phyloP scores from a whole-genome alignment of 2,329 filamentous ascomycete species.

The Pestalotiopsis sp. region DNA sequence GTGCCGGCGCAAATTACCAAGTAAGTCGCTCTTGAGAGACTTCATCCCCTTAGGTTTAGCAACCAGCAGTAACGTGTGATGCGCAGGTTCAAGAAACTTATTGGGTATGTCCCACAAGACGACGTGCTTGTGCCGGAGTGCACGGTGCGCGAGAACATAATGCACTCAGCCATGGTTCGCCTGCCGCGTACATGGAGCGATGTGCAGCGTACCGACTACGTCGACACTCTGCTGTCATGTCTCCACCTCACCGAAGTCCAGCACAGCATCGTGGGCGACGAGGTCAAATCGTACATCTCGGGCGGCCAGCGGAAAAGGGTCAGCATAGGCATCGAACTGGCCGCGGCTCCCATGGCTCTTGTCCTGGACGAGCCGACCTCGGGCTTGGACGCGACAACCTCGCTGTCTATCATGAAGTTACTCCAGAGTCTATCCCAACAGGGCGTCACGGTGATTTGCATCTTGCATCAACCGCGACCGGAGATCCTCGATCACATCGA shows the following conservation, averaged over 20 bases:
- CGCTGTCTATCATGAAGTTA: conserved; percentile 4
- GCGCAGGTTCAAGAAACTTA: conserved; percentile 1
- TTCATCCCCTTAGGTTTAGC: neutral
- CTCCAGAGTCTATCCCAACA: neutral
- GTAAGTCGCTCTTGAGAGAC: neutral
- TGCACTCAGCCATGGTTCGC: conserved; percentile 1
- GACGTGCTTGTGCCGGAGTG: conserved; percentile 1
- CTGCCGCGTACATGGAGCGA: conserved; percentile 1
- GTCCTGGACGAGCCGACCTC: conserved; percentile 3
- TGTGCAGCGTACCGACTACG: neutral
- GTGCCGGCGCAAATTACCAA: neutral
- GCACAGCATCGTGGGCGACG: neutral
- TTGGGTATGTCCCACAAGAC: conserved; percentile 4
- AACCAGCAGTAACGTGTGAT: neutral
- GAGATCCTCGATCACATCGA: conserved; percentile 8
- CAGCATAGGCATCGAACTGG: neutral
- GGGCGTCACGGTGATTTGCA: conserved; percentile 2
- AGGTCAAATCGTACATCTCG: neutral
- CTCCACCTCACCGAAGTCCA: neutral
- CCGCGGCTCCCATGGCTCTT: neutral
- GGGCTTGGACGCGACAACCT: conserved; percentile 5
- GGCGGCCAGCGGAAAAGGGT: conserved; percentile 5
- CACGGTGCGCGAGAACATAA: conserved; percentile 3
- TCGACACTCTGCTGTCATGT: conserved; percentile 3
- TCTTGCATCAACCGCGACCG: conserved; percentile 1